Evolutionary conservation across 1,284 basidiomycete genomes (phyloP), one percentile per base, ranked within the genome.

Genomic region (Cutaneotrichosporon daszewskae): DNA sequence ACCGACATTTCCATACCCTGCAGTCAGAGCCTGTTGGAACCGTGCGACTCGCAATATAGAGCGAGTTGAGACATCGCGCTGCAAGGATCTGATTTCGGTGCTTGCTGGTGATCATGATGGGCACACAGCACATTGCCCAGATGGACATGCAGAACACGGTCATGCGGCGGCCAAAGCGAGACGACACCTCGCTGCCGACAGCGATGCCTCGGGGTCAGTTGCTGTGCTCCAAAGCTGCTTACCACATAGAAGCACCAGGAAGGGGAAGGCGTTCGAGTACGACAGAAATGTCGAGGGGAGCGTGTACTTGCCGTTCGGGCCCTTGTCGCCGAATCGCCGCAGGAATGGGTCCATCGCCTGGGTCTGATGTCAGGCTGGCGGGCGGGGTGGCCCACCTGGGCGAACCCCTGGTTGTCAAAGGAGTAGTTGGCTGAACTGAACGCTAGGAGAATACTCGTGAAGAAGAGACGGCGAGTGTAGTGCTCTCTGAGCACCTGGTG

Each of bases 1-100:
- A 43, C 40, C 9, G 40, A 40, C 41, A 51, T 43, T 24, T 51
- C 49, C 49, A 51, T 51, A 14, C 49, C 48, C n/a, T n/a, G n/a
- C n/a, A n/a, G n/a, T n/a, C n/a, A n/a, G n/a, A n/a, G n/a, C n/a
- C n/a, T n/a, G n/a, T n/a, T n/a, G n/a, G n/a, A n/a, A n/a, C n/a
- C n/a, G n/a, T n/a, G n/a, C n/a, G n/a, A n/a, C n/a, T n/a, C n/a
- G n/a, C n/a, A n/a, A 51, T 47, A 34, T 51, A 51, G 17, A 47
- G 20, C 12, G 34, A 47, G 31, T 51, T 51, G 20, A 51, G 37
- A 20, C 34, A 36, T 14, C 49, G 35, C 5, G 31, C 40, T 13
- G 32, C 45, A 1, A 51, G 28, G 16, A 51, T 35, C 34, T 51
- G 49, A 11, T 31, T 24, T 3, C 32, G 31, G 24, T n/a, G 17